Evolutionary conservation across 2,329 filamentous ascomycete species (phyloP), one percentile per base, ranked within the genome.

Genomic region (Trematosphaeria pertusa): DNA sequence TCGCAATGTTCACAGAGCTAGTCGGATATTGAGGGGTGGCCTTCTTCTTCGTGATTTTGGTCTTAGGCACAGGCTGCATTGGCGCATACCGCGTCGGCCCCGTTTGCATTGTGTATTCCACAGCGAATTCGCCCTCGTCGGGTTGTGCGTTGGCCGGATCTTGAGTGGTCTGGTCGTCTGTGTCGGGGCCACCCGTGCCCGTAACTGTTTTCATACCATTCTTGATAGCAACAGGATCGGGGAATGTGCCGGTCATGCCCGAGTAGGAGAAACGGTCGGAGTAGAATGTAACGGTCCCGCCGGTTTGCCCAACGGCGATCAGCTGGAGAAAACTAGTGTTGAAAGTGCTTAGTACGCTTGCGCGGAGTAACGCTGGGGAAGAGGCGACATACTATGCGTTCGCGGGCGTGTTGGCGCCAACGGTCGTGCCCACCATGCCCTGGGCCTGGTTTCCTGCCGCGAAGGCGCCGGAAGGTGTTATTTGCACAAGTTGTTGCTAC

Each of bases 241-340:
- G 71, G 59, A 86, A 86, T 4, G 71, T 71, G 28, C 85, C 85
- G 2, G 79, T 85, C 85, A 88, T 87, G 56, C 78, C 79, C 9
- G 75, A 75, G 41, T 88, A 73, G n/a, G 81, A 79, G 70, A 89
- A 89, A 51, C 85, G 84, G 38, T 74, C 59, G 9, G 85, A 87
- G 64, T 79, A 87, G 59, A 81, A 84, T 45, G 78, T 80, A 15
- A 84, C 73, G 3, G 77, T 79, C 22, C 80, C 80, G 28, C 82
- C 80, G n/a, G 77, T 75, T 14, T 76, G 74, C 4, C 77, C 78
- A 5, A 76, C 75, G 12, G 83, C 80, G 46, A 81, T 71, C 67
- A 88, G 84, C 37, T 64, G 66, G 50, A 72, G 38, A 46, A 71
- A 67, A 46, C 67, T 67, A 48, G 22, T 28, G 34, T 33, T 21